Conservation (phyloP, 805 yeast species). For the Clavispora fructus region DNA sequence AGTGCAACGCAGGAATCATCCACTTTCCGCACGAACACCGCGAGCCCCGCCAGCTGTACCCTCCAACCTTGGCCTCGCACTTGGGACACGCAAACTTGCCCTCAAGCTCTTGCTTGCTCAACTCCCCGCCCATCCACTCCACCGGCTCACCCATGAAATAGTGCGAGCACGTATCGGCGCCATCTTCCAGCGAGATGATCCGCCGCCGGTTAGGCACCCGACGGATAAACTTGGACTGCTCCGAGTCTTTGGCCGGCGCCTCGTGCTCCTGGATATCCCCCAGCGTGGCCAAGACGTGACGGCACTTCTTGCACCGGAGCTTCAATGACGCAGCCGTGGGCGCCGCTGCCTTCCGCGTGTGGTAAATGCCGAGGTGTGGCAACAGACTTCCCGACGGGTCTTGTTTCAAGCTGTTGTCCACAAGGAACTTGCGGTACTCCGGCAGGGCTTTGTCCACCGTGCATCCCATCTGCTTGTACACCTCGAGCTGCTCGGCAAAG, state of each 20-base stretch:
- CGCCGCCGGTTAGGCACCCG: conserved; percentile 58
- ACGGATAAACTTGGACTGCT: conserved; percentile 61
- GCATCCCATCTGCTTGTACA: conserved; percentile 44
- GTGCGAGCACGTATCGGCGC: conserved; percentile 68
- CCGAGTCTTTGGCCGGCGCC: conserved; percentile 60
- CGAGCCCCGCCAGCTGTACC: conserved; percentile 91
- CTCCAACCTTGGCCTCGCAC: conserved; percentile 82
- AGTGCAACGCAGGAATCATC: conserved; percentile 88
- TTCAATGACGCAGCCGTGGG: conserved; percentile 11
- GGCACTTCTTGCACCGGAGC: conserved; percentile 78
- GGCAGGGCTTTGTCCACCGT: conserved; percentile 19
- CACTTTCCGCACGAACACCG: conserved; percentile 93
- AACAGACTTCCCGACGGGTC: conserved; percentile 12
- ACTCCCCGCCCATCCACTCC: conserved; percentile 83
- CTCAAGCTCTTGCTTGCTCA: conserved; percentile 70
- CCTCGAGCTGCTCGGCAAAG: conserved; percentile 64
- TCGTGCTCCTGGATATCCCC: conserved; percentile 58
- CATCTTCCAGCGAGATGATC: conserved; percentile 53
- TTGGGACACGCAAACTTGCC: conserved; percentile 85
- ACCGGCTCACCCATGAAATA: conserved; percentile 77
- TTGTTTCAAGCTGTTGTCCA: conserved; percentile 17
- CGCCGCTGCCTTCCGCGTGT: conserved; percentile 9
- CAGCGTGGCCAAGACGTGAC: conserved; percentile 62
- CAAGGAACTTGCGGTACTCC: conserved; percentile 23
- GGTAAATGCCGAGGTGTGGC: conserved; percentile 7